Evolutionary conservation across 768 basidiomycete genomes (phyloP), one percentile per base, ranked within the genome.

Genomic region (Coprinopsis marcescibilis): DNA sequence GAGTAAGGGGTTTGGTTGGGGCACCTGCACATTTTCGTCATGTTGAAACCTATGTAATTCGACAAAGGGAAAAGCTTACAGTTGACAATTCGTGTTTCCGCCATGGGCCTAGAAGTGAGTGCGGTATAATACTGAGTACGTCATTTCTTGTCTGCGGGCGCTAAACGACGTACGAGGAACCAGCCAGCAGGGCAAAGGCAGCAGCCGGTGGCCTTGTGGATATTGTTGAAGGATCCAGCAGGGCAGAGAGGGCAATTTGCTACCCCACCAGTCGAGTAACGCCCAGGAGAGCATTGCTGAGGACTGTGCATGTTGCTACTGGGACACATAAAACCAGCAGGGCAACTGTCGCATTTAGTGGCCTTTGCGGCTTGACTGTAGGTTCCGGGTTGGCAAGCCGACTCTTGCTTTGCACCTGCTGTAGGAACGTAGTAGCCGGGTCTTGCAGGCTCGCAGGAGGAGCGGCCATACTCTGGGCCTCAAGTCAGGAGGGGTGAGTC

Each of bases 161-260:
- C n/a, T 8, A 32, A 32, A 20, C 7, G 23, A 53, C 54, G 27
- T 26, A 57, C 63, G 42, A 58, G 59, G 39, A 55, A 62, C 52
- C 55, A 60, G 27, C 60, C 60, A 8, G 60, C 59, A 14, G 59
- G 55, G 38, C 61, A 62, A 14, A 45, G 17, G 39, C 63, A 64
- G 45, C 61, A 61, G 6, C 51, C 45, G 10, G 59, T 58, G 3
- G 61, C 54, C 6, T 53, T 57, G 17, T 57, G 57, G n/a, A 58
- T 52, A 32, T 51, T 55, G 50, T 60, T 60, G 44, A 62, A 62
- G 11, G 49, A 51, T 7, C 61, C 63, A 8, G 57, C 50, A 10
- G 57, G 25, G 43, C 63, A 64, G 33, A 13, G 38, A 1, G 45
- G 24, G 39, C 63, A 64, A 5, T 52, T 36, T 4, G 32, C 37